phyloP scores from a whole-genome alignment of 225 moss, liverwort and hornwort genomes.

The Straminergon stramineum region DNA sequence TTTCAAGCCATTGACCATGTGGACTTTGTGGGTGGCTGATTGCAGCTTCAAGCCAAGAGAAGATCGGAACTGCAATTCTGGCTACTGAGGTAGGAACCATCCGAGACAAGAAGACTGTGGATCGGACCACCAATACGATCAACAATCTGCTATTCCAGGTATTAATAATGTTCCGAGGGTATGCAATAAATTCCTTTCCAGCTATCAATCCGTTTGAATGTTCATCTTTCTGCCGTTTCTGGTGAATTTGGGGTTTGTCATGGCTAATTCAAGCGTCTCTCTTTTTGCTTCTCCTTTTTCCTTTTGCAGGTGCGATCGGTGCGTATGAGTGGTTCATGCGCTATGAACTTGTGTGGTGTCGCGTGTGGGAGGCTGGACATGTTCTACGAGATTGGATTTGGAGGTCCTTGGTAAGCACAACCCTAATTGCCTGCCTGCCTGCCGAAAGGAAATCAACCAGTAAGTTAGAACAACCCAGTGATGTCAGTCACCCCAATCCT shows the following conservation, averaged over 20 bases:
- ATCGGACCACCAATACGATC: slow-evolving; percentile 46
- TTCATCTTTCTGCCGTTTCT: background rate
- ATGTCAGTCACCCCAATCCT: rapidly evolving
- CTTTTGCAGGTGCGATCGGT: slow-evolving; percentile 62
- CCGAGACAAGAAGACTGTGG: slow-evolving; percentile 59
- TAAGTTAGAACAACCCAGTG: background rate
- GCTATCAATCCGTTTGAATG: too few relatives aligned
- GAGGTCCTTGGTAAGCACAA: slow-evolving; percentile 76
- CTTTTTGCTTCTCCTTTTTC: too few relatives aligned
- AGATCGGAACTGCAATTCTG: slow-evolving; percentile 64
- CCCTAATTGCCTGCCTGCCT: background rate
- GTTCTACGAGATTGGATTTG: slow-evolving; percentile 91
- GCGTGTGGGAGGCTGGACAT: slow-evolving; percentile 90
- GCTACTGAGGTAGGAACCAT: slow-evolving; percentile 91
- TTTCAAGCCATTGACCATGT: background rate
- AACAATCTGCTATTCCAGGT: slow-evolving; percentile 67
- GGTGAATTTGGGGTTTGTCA: background rate
- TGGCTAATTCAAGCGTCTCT: background rate
- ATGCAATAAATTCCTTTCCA: background rate
- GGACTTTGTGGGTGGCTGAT: background rate
- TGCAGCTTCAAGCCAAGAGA: slow-evolving; percentile 40
- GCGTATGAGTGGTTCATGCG: slow-evolving; percentile 83
- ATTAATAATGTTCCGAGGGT: too few relatives aligned
- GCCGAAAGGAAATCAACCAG: background rate
- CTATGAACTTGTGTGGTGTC: slow-evolving; percentile 84